These are phyloP conservation scores for Aspergillus texensis DNA, from an alignment of 2,329 filamentous ascomycete species.

Conservation along the genomic window DNA sequence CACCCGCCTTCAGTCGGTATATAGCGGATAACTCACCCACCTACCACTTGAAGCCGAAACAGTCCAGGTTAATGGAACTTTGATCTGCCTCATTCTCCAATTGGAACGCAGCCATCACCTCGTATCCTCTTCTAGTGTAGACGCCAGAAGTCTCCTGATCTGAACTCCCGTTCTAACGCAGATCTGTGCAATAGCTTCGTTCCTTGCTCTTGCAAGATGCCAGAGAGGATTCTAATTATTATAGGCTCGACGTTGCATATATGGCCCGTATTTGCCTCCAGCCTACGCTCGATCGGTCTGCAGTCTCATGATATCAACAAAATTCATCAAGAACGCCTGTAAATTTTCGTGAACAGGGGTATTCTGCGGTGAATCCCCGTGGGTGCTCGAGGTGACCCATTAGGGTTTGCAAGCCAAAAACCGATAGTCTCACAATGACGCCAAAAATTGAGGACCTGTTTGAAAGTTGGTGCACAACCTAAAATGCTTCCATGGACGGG, in stretches of 20 bases:
- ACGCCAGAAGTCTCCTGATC: not conserved
- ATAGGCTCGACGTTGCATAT: not conserved
- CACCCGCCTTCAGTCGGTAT: not conserved
- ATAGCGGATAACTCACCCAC: not conserved
- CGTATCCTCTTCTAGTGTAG: not conserved
- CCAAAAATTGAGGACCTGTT: not conserved
- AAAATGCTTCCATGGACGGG: not conserved
- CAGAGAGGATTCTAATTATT: too few relatives aligned
- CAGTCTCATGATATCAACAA: not conserved
- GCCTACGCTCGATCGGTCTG: not conserved
- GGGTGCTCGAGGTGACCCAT: not conserved
- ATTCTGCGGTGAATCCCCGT: not conserved
- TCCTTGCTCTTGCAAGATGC: too few relatives aligned
- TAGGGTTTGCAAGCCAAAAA: not conserved
- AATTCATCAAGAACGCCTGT: not conserved
- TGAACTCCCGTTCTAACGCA: not conserved
- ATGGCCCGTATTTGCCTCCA: not conserved
- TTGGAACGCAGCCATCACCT: not conserved
- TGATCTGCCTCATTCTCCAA: not conserved
- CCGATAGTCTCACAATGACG: not conserved
- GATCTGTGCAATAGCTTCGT: not conserved
- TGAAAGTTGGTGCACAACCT: not conserved
- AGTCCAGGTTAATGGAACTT: not conserved
- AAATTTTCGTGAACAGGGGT: not conserved
- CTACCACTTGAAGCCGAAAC: not conserved